phyloP scores from a whole-genome alignment of 2,329 filamentous ascomycete genomes.

The Arthrobotrys pseudoclavata region DNA sequence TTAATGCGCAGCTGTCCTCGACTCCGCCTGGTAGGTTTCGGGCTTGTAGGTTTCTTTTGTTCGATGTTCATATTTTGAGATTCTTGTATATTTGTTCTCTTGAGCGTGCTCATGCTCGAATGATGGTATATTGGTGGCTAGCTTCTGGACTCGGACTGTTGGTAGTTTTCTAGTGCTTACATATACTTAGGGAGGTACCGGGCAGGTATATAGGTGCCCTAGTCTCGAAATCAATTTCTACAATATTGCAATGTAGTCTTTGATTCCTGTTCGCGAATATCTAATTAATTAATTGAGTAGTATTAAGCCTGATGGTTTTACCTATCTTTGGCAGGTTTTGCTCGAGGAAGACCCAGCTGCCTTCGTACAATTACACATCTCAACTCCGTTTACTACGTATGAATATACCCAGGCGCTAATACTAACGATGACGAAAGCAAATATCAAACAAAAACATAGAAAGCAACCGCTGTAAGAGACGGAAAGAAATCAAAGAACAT shows the following conservation, averaged over 20 bases:
- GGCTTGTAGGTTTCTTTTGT: constrained; percentile 17
- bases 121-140: constrained; percentile 1
- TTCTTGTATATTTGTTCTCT: constrained; percentile 48
- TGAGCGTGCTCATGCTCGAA: constrained; percentile 17
- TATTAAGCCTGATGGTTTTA: neutral
- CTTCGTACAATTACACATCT: neutral
- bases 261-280: neutral
- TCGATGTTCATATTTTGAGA: constrained; percentile 44
- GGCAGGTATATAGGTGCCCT: no score
- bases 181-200: no score
- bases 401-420: neutral
- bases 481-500: neutral
- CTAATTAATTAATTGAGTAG: neutral
- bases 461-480: neutral
- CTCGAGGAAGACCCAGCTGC: neutral
- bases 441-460: neutral
- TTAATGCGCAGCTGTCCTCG: neutral
- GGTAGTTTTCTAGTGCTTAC: neutral
- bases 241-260: no score
- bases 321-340: neutral
- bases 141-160: neutral
- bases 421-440: neutral
- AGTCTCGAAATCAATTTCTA: no score
- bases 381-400: neutral
- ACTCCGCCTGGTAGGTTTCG: neutral